phyloP scores from a whole-genome alignment of 495 filamentous ascomycete species.

The Penicillium cataractarum region DNA sequence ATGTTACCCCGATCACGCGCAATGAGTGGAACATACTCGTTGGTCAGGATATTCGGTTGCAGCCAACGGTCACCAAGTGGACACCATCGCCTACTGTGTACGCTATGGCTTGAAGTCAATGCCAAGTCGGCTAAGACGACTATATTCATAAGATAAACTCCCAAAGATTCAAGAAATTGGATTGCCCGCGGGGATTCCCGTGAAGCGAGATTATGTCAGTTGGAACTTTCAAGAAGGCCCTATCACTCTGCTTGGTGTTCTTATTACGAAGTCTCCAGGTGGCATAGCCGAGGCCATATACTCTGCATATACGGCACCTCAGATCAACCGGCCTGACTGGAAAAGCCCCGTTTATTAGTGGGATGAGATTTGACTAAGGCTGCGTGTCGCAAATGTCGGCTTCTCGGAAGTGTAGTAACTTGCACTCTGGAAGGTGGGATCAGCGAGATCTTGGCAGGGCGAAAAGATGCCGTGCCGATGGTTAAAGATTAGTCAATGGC shows the following conservation, averaged over 20 bases:
- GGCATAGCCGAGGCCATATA: too few relatives aligned
- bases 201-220: background rate
- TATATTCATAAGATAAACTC: background rate
- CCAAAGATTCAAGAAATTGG: background rate
- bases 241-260: too few relatives aligned
- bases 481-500: background rate
- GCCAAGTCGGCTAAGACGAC: background rate
- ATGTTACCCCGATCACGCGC: conserved; percentile 51
- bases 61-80: conserved; percentile 49
- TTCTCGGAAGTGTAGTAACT: background rate
- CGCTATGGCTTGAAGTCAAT: conserved; percentile 37
- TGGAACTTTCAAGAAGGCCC: background rate
- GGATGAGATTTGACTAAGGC: background rate
- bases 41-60: conserved; percentile 34
- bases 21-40: conserved; percentile 54
- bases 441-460: background rate
- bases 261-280: too few relatives aligned
- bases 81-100: conserved; percentile 45
- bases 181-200: background rate
- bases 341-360: background rate
- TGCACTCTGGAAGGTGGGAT: background rate
- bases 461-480: background rate
- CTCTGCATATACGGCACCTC: too few relatives aligned
- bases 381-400: background rate
- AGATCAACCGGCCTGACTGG: too few relatives aligned